Conservation (phyloP, 2,329 filamentous ascomycete species). For the Geosmithia putterillii region DNA sequence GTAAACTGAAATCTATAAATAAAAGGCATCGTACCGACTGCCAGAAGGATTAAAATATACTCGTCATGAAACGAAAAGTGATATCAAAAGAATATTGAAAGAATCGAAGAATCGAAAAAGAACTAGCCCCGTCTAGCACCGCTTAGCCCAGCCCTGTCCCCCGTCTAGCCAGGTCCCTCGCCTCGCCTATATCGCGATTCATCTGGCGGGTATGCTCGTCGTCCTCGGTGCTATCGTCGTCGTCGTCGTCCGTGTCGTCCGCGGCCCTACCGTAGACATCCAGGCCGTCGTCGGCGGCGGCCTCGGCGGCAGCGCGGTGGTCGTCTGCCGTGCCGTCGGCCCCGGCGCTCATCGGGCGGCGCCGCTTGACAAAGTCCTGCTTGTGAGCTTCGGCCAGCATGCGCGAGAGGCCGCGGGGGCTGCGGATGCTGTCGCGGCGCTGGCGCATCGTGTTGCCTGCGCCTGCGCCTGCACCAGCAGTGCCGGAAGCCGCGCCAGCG, state of each 20-base stretch:
- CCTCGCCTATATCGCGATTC: neutral
- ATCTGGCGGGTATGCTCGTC: neutral
- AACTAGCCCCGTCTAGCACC: no score
- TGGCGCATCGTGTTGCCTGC: conserved; percentile 13
- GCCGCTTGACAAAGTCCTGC: conserved; percentile 82
- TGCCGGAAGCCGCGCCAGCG: no score
- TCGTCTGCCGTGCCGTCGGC: conserved; percentile 14
- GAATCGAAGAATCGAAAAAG: no score
- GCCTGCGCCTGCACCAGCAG: neutral
- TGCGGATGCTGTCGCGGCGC: conserved; percentile 16
- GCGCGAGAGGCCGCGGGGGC: conserved; percentile 29
- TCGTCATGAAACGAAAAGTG: no score
- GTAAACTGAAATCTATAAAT: no score
- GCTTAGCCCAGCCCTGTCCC: neutral
- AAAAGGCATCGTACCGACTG: no score
- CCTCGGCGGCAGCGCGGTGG: conserved; percentile 13
- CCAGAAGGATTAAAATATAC: no score
- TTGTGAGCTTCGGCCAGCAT: conserved; percentile 77
- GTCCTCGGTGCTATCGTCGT: conserved; percentile 10
- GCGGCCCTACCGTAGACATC: conserved; percentile 13
- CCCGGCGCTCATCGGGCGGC: conserved; percentile 10
- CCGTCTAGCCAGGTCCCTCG: neutral
- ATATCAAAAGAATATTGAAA: no score
- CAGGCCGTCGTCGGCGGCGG: conserved; percentile 22
- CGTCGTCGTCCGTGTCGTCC: conserved; percentile 12